Conservation (phyloP, 2,329 filamentous ascomycete genomes). For the Gyromitra esculenta region DNA sequence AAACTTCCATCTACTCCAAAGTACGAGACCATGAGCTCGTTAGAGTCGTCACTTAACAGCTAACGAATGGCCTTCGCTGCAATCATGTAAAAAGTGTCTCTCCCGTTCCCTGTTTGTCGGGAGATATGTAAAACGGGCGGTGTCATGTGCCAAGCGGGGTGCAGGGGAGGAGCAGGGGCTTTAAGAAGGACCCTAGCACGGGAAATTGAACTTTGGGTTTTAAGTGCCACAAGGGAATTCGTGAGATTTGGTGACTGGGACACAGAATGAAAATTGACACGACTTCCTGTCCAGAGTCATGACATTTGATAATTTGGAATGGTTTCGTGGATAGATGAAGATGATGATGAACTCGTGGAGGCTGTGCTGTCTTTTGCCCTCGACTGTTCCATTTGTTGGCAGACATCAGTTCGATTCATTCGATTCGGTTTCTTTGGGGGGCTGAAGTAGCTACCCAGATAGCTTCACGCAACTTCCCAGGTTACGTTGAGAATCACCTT, state of each 20-base stretch:
- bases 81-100: constrained; percentile 40
- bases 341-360: constrained; percentile 15
- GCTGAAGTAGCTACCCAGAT: constrained; percentile 30
- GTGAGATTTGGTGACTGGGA: constrained; percentile 27
- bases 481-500: constrained; percentile 8
- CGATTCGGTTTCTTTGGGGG: constrained; percentile 15
- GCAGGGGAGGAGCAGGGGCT: constrained; percentile 20
- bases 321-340: background rate
- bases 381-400: constrained; percentile 40
- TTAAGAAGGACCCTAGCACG: constrained; percentile 11
- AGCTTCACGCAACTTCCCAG: constrained; percentile 33
- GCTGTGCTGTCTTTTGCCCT: constrained; percentile 39
- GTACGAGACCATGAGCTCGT: constrained; percentile 1
- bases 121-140: constrained; percentile 31
- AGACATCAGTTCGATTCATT: constrained; percentile 13
- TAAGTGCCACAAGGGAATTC: constrained; percentile 24
- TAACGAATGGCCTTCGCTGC: constrained; percentile 13
- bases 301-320: constrained; percentile 5
- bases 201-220: constrained; percentile 41
- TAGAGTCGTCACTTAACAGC: background rate
- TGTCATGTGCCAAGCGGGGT: constrained; percentile 40
- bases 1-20: constrained; percentile 11
- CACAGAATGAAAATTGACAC: constrained; percentile 19
- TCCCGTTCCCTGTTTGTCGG: constrained; percentile 43
- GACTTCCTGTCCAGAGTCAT: background rate